Conservation (phyloP, 495 filamentous ascomycete genomes). For the Pseudoneurospora amorphoporcata region DNA sequence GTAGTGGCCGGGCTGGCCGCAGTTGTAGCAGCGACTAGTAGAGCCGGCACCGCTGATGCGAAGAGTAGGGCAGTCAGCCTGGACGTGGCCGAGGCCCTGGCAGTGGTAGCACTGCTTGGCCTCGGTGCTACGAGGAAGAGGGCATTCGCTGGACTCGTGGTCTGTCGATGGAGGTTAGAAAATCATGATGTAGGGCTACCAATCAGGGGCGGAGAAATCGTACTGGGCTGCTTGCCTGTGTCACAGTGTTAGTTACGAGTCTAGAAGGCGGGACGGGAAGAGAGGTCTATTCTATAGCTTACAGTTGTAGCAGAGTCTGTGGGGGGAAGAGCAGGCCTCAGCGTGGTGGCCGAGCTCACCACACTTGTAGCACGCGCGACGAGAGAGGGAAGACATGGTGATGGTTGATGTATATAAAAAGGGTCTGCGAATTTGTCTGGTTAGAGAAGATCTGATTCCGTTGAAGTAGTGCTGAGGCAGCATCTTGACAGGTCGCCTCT, state of each 20-base stretch:
- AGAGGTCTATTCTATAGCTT: conserved; percentile 6
- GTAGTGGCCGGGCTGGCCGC: conserved; percentile 84
- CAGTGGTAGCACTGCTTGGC: conserved; percentile 99
- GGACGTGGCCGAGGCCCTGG: conserved; percentile 95
- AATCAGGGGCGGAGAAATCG: conserved; percentile 14
- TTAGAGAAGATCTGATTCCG: neutral
- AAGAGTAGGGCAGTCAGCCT: conserved; percentile 97
- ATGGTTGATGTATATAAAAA: conserved; percentile 1
- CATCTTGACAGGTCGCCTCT: neutral
- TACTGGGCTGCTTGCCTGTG: conserved; percentile 78
- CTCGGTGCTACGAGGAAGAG: conserved; percentile 90
- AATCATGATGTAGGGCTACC: conserved; percentile 3
- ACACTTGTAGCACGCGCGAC: conserved; percentile 99
- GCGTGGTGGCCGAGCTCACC: conserved; percentile 99
- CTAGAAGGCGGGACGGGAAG: neutral
- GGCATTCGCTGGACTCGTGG: conserved; percentile 96
- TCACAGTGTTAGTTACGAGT: conserved; percentile 4
- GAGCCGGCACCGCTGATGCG: conserved; percentile 71
- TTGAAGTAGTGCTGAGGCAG: neutral
- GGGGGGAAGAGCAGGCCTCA: conserved; percentile 92
- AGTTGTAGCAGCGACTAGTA: conserved; percentile 90
- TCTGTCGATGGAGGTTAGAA: conserved; percentile 44
- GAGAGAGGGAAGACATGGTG: conserved; percentile 83
- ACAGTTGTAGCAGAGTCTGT: conserved; percentile 99
- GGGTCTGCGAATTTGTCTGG: neutral